Evolutionary conservation across 1,284 basidiomycete genomes (phyloP).

Genomic region (Cutaneotrichosporon cyanovorans): DNA sequence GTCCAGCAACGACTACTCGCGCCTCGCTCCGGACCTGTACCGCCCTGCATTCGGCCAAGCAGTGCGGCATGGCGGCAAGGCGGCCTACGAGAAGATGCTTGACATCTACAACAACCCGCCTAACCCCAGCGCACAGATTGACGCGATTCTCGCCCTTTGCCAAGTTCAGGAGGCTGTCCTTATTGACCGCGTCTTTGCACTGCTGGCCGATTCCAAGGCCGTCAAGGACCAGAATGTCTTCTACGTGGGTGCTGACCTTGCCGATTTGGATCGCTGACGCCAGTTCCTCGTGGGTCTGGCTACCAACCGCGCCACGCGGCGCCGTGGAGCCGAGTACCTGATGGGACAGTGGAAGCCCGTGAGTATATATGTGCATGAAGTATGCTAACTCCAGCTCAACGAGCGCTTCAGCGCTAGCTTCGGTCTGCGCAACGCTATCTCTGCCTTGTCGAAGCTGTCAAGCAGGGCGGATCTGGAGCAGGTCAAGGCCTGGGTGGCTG

Average conservation of each 20-base stretch:
- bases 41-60: slow-evolving; percentile 44
- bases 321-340: slow-evolving; percentile 47
- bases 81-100: slow-evolving; percentile 69
- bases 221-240: slow-evolving; percentile 60
- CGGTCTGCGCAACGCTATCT: slow-evolving; percentile 45
- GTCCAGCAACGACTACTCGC: slow-evolving; percentile 65
- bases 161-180: slow-evolving; percentile 40
- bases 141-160: slow-evolving; percentile 54
- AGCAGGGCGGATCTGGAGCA: slow-evolving; percentile 63
- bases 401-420: slow-evolving; percentile 66
- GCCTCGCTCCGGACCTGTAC: slow-evolving; percentile 70
- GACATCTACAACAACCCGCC: slow-evolving; percentile 63
- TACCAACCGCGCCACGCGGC: slow-evolving; percentile 32
- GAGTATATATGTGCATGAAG: no score
- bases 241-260: slow-evolving; percentile 32
- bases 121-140: slow-evolving; percentile 61
- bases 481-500: slow-evolving; percentile 60
- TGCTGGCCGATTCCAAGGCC: slow-evolving; percentile 48
- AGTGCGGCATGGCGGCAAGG: slow-evolving; percentile 63
- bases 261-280: no score
- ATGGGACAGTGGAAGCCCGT: slow-evolving; percentile 54
- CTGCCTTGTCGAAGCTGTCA: slow-evolving; percentile 58
- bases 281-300: slow-evolving; percentile 43
- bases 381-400: slow-evolving; percentile 48
- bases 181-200: slow-evolving; percentile 56